Percentiles rank a stretch among this genome's conserved stretches.
Evolutionary conservation across 2,329 filamentous ascomycete species (phyloP).

Genomic region (Corinectria fuckeliana): DNA sequence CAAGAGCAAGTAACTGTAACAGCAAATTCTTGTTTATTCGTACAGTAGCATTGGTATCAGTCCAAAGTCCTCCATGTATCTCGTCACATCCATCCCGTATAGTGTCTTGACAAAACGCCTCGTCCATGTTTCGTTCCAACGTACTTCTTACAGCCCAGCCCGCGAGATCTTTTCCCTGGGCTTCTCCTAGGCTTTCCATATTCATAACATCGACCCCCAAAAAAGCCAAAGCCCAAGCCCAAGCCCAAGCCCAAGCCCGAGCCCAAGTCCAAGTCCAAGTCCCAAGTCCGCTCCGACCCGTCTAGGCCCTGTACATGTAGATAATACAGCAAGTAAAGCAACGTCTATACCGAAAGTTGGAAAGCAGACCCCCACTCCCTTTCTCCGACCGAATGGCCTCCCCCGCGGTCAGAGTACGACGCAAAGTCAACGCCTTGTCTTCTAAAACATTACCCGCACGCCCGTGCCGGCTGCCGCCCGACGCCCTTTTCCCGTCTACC

Average conservation of each 20-base stretch:
- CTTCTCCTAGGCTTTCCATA: constrained; percentile 16
- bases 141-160: constrained; percentile 25
- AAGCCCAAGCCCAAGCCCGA: not conserved
- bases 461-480: constrained; percentile 22
- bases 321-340: constrained; percentile 32
- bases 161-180: constrained; percentile 32
- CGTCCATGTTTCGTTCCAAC: constrained; percentile 27
- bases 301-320: constrained; percentile 30
- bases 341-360: constrained; percentile 32
- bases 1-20: constrained; percentile 1
- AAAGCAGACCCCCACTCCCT: constrained; percentile 26
- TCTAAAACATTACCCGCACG: constrained; percentile 35
- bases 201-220: constrained; percentile 3
- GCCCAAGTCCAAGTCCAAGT: not conserved
- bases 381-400: constrained; percentile 16
- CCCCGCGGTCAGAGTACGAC: constrained; percentile 27
- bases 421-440: constrained; percentile 33
- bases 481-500: constrained; percentile 22
- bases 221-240: not conserved
- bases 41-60: constrained; percentile 24
- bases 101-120: constrained; percentile 31
- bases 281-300: constrained; percentile 25
- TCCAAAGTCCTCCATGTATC: constrained; percentile 15
- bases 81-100: constrained; percentile 13
- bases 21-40: constrained; percentile 21